phyloP scores from a whole-genome alignment of 2,329 filamentous ascomycete species.

The Periconia macrospinosa region DNA sequence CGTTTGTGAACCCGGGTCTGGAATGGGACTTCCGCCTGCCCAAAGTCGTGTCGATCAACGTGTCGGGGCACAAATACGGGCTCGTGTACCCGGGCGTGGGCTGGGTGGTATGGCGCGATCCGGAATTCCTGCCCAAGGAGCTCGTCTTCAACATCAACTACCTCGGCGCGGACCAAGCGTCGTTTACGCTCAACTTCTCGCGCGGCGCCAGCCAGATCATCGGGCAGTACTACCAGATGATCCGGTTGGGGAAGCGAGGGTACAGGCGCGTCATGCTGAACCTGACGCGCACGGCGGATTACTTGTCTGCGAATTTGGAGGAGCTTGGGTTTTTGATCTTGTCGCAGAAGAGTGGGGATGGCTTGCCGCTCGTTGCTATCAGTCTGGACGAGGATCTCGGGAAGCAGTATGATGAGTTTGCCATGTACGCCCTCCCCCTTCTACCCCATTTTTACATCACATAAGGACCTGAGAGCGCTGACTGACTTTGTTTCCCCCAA shows the following conservation, averaged over 20 bases:
- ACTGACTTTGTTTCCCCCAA: no score
- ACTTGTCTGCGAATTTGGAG: slow-evolving; percentile 74
- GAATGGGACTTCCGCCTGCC: slow-evolving; percentile 91
- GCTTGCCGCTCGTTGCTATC: slow-evolving; percentile 89
- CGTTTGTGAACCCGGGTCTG: slow-evolving; percentile 81
- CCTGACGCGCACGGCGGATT: slow-evolving; percentile 85
- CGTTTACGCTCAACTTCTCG: slow-evolving; percentile 96
- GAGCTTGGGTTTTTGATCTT: slow-evolving; percentile 83
- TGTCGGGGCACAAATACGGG: slow-evolving; percentile 87
- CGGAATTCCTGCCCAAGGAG: slow-evolving; percentile 70
- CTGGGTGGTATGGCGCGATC: slow-evolving; percentile 88
- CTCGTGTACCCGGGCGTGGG: slow-evolving; percentile 84
- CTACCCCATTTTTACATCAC: no score
- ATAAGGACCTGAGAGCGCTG: no score
- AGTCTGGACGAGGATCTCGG: slow-evolving; percentile 64
- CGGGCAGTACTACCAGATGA: slow-evolving; percentile 96
- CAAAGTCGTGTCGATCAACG: slow-evolving; percentile 91
- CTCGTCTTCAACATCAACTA: slow-evolving; percentile 99
- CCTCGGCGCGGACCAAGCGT: slow-evolving; percentile 90
- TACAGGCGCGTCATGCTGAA: slow-evolving; percentile 95
- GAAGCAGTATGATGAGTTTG: slow-evolving; percentile 59
- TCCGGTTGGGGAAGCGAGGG: slow-evolving; percentile 88
- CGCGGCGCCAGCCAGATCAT: slow-evolving; percentile 94
- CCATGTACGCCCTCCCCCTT: slow-evolving; percentile 51
- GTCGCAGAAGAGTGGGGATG: slow-evolving; percentile 74